These are phyloP conservation scores for Dianthus caryophyllus DNA, from an alignment of 148 eudicot species.

Conservation along the genomic window DNA sequence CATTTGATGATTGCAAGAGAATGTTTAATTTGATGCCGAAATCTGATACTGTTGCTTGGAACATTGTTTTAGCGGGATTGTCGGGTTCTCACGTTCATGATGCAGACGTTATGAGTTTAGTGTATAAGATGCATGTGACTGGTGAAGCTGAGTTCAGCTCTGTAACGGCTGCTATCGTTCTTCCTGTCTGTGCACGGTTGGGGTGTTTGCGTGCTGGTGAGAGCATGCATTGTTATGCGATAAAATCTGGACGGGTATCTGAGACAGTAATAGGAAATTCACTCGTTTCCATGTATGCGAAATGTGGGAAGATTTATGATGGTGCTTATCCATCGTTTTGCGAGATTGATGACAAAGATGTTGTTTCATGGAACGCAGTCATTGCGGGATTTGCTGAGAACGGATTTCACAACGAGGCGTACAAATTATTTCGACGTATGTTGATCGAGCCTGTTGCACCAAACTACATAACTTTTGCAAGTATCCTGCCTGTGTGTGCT, in stretches of 20 bases:
- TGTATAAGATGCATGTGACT: constrained; percentile 35
- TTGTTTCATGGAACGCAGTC: constrained; percentile 68
- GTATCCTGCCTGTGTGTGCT: constrained; percentile 51
- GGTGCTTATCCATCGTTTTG: constrained; percentile 47
- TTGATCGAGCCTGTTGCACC: constrained; percentile 36
- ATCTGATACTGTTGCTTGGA: constrained; percentile 53
- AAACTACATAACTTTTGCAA: constrained; percentile 62
- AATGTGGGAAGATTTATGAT: constrained; percentile 38
- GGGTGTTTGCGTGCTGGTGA: constrained; percentile 35
- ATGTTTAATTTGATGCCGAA: constrained; percentile 34
- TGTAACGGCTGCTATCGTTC: constrained; percentile 55
- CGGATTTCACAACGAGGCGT: constrained; percentile 41
- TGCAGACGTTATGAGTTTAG: constrained; percentile 40
- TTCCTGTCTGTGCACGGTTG: constrained; percentile 54
- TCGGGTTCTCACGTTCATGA: constrained; percentile 46
- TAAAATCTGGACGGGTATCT: constrained; percentile 49
- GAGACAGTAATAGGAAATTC: constrained; percentile 69
- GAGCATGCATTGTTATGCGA: constrained; percentile 49
- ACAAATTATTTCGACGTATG: constrained; percentile 47
- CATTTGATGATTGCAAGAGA: constrained; percentile 46
- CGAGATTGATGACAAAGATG: constrained; percentile 51
- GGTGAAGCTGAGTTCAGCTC: constrained; percentile 37
- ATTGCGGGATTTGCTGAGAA: constrained; percentile 62
- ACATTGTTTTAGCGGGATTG: constrained; percentile 66
- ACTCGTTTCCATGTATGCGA: constrained; percentile 68